Evolutionary conservation across 2,329 filamentous ascomycete genomes (phyloP).

Genomic region (Fusarium sublunatum): DNA sequence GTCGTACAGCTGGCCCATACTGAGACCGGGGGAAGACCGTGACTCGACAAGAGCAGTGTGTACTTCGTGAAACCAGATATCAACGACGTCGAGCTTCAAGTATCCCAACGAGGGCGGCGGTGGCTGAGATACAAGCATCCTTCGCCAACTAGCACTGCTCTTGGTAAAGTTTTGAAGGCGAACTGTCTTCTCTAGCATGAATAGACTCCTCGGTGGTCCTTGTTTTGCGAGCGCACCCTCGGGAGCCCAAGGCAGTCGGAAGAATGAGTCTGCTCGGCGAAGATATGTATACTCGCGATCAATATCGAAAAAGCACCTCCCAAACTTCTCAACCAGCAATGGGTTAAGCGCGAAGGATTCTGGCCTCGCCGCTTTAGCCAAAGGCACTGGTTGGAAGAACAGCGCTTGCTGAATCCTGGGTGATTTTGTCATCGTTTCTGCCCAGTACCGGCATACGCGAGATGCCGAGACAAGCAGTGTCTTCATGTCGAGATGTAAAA

Average conservation of each 20-base stretch:
- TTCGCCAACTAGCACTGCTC: slow-evolving; percentile 37
- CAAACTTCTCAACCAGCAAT: slow-evolving; percentile 35
- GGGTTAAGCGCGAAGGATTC: slow-evolving; percentile 22
- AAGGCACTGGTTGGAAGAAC: slow-evolving; percentile 23
- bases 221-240: slow-evolving; percentile 1
- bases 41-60: slow-evolving; percentile 9
- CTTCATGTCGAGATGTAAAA: slow-evolving; percentile 43
- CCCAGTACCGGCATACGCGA: slow-evolving; percentile 43
- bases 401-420: slow-evolving; percentile 26
- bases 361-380: not conserved
- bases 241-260: slow-evolving; percentile 35
- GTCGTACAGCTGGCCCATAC: slow-evolving; percentile 39
- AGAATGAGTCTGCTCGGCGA: slow-evolving; percentile 35
- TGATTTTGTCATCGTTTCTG: slow-evolving; percentile 17
- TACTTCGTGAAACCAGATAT: slow-evolving; percentile 24
- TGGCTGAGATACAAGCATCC: slow-evolving; percentile 43
- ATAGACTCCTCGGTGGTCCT: slow-evolving; percentile 13
- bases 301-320: slow-evolving; percentile 34
- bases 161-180: slow-evolving; percentile 25
- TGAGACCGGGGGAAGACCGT: slow-evolving; percentile 12
- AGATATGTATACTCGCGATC: slow-evolving; percentile 15
- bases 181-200: slow-evolving; percentile 13
- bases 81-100: slow-evolving; percentile 14
- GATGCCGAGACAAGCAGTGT: slow-evolving; percentile 43
- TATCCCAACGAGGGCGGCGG: slow-evolving; percentile 39